Evolutionary conservation across 164 flowering plant genomes (phyloP).

Genomic region (Cinnamomum chago): DNA sequence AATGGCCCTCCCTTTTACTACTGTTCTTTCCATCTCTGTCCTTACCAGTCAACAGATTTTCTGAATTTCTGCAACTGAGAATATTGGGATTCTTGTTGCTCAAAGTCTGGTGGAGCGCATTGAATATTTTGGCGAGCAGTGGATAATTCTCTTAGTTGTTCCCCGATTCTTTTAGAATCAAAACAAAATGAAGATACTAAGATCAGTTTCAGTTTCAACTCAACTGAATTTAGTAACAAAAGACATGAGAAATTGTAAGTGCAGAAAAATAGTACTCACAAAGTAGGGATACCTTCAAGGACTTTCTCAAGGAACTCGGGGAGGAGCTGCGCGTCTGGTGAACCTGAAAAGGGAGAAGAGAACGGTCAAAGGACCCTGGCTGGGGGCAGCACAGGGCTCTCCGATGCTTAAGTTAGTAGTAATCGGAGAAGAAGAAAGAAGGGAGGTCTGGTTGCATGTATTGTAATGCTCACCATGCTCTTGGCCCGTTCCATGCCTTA

Average conservation of each 20-base stretch:
- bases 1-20: background rate
- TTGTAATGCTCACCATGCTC: too few species aligned
- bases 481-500: too few species aligned
- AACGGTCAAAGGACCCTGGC: too few species aligned
- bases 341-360: too few species aligned
- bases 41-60: background rate
- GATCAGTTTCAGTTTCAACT: background rate
- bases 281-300: too few species aligned
- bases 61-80: conserved; percentile 12
- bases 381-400: too few species aligned
- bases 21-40: background rate
- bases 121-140: conserved; percentile 26
- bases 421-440: too few species aligned
- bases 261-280: too few species aligned
- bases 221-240: background rate
- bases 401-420: too few species aligned
- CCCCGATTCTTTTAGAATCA: background rate
- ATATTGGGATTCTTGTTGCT: conserved; percentile 36
- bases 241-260: background rate
- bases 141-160: background rate
- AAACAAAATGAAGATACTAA: background rate
- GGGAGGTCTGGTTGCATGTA: too few species aligned
- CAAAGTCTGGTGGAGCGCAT: conserved; percentile 36
- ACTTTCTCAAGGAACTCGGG: too few species aligned
- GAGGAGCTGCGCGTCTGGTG: too few species aligned